Evolutionary conservation across 768 basidiomycete species (phyloP), one percentile per base, ranked within the genome.

Genomic region (Mrakia gelida): DNA sequence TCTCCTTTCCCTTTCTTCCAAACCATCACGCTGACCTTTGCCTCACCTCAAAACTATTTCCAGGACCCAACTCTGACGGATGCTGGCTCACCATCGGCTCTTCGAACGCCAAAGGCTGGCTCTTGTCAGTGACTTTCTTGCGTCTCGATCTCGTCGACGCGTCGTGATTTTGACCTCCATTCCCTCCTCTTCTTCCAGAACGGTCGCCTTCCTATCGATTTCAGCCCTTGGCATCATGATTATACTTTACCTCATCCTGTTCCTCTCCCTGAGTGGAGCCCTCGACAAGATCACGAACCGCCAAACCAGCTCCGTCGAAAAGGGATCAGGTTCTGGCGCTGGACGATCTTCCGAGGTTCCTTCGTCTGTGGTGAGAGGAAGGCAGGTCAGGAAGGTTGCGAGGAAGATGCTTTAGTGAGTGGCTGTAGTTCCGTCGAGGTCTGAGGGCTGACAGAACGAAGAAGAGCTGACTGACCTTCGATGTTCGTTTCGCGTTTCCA

Each of bases 51-150:
- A 10, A 45, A 6, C 45, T 45, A 3, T 8, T 52, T 16, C 0
- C 49, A 52, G 49, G 49, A 21, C 61, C 61, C 26, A 28, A n/a
- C n/a, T 62, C 61, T n/a, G n/a, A n/a, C 30, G 61, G 61, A 10
- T 62, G 61, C 61, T 62, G 61, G 61, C 61, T 62, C 61, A 62
- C 61, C 11, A 28, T 62, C 16, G 61, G 61, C n/a, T 28, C 61
- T n/a, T 32, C n/a, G 11, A 32, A 62, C 61, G n/a, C 32, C 16
- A 62, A 28, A n/a, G 1, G 8, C 7, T 62, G 61, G 61, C 32
- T 28, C n/a, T 23, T n/a, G 61, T n/a, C 11, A 1, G 61, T 62
- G 2, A 30, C 10, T n/a, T 5, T 62, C 61, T 28, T 10, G n/a
- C 10, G 1, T 32, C 9, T 62, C 3, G 3, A 21, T 52, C 49